These are phyloP conservation scores for Speleostelium caveatum DNA, from an alignment of 78 protist genomes.

Conservation along the genomic window DNA sequence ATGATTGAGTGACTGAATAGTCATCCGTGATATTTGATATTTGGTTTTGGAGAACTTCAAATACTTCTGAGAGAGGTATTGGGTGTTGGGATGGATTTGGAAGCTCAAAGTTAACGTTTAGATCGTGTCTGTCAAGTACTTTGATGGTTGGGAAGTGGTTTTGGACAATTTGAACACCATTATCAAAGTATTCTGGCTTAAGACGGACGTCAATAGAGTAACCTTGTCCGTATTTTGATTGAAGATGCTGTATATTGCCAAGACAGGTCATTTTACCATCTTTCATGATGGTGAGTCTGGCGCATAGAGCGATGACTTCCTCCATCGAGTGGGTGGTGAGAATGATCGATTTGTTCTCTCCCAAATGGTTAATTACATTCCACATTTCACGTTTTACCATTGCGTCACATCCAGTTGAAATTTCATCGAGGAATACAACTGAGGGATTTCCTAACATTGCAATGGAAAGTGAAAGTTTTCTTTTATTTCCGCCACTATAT, in stretches of 20 bases:
- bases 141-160: background rate
- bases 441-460: slow-evolving; percentile 1
- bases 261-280: slow-evolving; percentile 72
- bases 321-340: slow-evolving; percentile 91
- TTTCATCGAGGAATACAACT: slow-evolving; percentile 85
- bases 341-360: slow-evolving; percentile 26
- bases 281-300: slow-evolving; percentile 1
- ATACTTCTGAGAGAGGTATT: background rate
- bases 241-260: slow-evolving; percentile 76
- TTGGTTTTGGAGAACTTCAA: slow-evolving; percentile 3
- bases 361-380: slow-evolving; percentile 29
- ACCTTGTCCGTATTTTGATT: slow-evolving; percentile 21
- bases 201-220: slow-evolving; percentile 32
- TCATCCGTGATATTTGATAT: slow-evolving; percentile 4
- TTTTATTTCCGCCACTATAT: slow-evolving; percentile 88
- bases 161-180: slow-evolving; percentile 1
- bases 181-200: slow-evolving; percentile 4
- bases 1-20: slow-evolving; percentile 33
- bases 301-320: slow-evolving; percentile 28
- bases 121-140: slow-evolving; percentile 12
- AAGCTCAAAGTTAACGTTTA: slow-evolving; percentile 20
- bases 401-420: slow-evolving; percentile 81
- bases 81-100: background rate
- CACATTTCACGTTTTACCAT: slow-evolving; percentile 75
- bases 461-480: slow-evolving; percentile 81